Evolutionary conservation across 257 asterid genomes (phyloP).

Genomic region (Linaria vulgaris): DNA sequence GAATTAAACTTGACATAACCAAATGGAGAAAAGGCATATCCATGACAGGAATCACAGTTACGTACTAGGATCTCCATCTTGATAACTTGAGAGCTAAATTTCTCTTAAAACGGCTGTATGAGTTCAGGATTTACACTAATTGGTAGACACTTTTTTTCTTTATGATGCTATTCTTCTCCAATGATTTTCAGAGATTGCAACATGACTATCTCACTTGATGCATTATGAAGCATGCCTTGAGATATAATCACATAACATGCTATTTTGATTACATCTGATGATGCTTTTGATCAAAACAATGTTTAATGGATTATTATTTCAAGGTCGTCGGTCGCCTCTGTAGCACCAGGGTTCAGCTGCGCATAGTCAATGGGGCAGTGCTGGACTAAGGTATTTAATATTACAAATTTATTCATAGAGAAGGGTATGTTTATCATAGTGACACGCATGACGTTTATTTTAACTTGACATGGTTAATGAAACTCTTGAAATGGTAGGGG

Average conservation of each 20-base stretch:
- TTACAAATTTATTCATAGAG: neutral
- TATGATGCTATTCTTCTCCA: too few species aligned
- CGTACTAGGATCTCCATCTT: too few species aligned
- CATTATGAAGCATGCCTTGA: too few species aligned
- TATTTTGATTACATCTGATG: neutral
- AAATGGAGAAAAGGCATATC: too few species aligned
- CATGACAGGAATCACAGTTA: too few species aligned
- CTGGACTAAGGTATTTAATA: slow-evolving; percentile 50
- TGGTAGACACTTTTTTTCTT: too few species aligned
- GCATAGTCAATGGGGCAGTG: slow-evolving; percentile 56
- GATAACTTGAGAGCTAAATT: too few species aligned
- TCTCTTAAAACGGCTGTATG: too few species aligned
- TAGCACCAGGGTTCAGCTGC: slow-evolving; percentile 33
- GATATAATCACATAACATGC: neutral
- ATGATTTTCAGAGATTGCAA: neutral
- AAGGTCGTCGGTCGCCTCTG: slow-evolving; percentile 40
- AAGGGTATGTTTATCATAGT: neutral
- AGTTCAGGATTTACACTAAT: too few species aligned
- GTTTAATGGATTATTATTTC: slow-evolving; percentile 19
- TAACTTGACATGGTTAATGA: neutral
- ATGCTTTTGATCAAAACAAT: neutral
- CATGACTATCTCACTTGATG: neutral
- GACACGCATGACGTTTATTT: neutral
- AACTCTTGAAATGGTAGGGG: neutral
- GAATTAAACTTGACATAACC: too few species aligned